Percentiles rank a stretch among this genome's conserved stretches.
Evolutionary conservation across 352 stramenopile species (phyloP).

Genomic region (Phytopythium montanum): DNA sequence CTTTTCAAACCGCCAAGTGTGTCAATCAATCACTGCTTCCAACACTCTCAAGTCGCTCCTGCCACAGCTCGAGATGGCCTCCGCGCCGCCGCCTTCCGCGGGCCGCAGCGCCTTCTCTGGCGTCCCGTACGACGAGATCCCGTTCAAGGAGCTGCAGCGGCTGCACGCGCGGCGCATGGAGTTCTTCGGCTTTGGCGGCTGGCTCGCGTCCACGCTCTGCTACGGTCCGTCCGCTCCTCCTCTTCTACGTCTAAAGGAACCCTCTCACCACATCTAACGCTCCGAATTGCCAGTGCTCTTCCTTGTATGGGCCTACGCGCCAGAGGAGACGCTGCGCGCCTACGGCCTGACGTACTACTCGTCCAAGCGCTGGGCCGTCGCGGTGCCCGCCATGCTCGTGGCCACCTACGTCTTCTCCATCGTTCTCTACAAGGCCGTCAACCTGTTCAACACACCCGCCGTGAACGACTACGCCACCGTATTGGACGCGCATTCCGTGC

Average conservation of each 20-base stretch:
- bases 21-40: too few species aligned
- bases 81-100: too few species aligned
- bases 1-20: slow-evolving; percentile 1
- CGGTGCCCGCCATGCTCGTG: slow-evolving; percentile 79
- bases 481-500: slow-evolving; percentile 62
- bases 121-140: slow-evolving; percentile 22
- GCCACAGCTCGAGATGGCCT: not conserved
- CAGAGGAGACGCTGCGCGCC: slow-evolving; percentile 63
- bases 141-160: slow-evolving; percentile 81
- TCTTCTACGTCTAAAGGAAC: not conserved
- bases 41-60: not conserved
- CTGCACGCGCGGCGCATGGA: slow-evolving; percentile 82
- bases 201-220: slow-evolving; percentile 72
- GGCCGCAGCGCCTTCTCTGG: not conserved
- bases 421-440: slow-evolving; percentile 81
- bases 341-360: slow-evolving; percentile 89
- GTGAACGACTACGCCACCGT: slow-evolving; percentile 82
- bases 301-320: slow-evolving; percentile 87
- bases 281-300: slow-evolving; percentile 56
- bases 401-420: slow-evolving; percentile 82
- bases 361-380: slow-evolving; percentile 89
- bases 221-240: slow-evolving; percentile 41
- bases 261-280: not conserved
- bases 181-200: slow-evolving; percentile 84
- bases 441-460: slow-evolving; percentile 66